Conservation (phyloP, 495 filamentous ascomycete species). For the Penicillium canescens region DNA sequence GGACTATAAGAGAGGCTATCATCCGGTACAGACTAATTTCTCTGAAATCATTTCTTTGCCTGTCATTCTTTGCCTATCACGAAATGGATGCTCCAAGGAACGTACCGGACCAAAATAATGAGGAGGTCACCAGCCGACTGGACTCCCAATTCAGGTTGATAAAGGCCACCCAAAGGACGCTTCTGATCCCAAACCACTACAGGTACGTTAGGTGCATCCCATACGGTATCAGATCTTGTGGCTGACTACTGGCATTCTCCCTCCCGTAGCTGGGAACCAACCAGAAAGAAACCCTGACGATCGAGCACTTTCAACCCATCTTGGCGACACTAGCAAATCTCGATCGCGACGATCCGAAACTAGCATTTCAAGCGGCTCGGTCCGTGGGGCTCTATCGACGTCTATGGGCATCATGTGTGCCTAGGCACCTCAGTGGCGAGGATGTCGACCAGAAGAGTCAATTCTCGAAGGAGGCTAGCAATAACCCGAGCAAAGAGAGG, state of each 20-base stretch:
- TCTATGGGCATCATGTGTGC: background rate
- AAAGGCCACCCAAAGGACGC: too few species aligned
- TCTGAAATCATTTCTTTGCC: background rate
- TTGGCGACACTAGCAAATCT: background rate
- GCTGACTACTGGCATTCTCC: too few species aligned
- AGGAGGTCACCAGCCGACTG: too few species aligned
- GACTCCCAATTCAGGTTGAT: too few species aligned
- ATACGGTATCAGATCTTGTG: background rate
- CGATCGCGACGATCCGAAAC: background rate
- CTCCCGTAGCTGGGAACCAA: too few species aligned
- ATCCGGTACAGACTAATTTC: background rate
- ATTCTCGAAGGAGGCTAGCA: background rate
- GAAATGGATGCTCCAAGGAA: too few species aligned
- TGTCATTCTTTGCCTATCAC: background rate
- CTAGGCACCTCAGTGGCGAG: background rate
- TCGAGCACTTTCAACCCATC: background rate
- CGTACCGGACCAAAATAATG: too few species aligned
- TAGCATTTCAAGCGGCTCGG: background rate
- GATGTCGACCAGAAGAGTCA: background rate
- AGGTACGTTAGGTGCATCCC: too few species aligned
- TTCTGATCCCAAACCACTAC: too few species aligned
- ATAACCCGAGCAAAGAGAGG: too few species aligned
- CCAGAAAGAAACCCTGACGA: background rate
- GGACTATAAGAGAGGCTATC: background rate
- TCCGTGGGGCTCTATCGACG: background rate